phyloP scores from a whole-genome alignment of 106 monocot species.

The Dioscorea dumetorum region DNA sequence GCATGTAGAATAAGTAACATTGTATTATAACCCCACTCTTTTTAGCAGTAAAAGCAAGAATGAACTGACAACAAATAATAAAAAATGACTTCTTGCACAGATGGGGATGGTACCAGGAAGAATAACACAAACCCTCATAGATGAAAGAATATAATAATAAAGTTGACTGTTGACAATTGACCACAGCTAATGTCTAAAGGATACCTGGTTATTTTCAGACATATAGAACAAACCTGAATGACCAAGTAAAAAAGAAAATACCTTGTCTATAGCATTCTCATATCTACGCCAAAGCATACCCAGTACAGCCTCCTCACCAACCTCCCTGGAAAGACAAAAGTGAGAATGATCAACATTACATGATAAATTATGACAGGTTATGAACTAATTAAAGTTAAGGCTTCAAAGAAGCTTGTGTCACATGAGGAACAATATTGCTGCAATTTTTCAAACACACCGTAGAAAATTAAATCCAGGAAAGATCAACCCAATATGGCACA shows the following conservation, averaged over 20 bases:
- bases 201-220: not conserved
- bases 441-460: too few species aligned
- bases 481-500: not conserved
- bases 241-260: constrained; percentile 12
- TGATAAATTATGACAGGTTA: not conserved
- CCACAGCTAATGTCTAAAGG: not conserved
- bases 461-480: not conserved
- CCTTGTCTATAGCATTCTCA: constrained; percentile 80
- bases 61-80: too few species aligned
- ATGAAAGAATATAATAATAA: not conserved
- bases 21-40: too few species aligned
- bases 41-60: too few species aligned
- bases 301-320: constrained; percentile 64
- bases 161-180: not conserved
- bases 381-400: not conserved
- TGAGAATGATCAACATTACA: not conserved
- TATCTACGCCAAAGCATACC: constrained; percentile 84
- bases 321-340: constrained; percentile 41
- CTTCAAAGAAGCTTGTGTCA: not conserved
- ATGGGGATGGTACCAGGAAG: not conserved
- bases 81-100: too few species aligned
- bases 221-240: not conserved
- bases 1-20: too few species aligned
- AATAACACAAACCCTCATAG: not conserved
- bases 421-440: too few species aligned